Evolutionary conservation across 441 rosid genomes (phyloP).

Genomic region (Dalechampia spathulata): DNA sequence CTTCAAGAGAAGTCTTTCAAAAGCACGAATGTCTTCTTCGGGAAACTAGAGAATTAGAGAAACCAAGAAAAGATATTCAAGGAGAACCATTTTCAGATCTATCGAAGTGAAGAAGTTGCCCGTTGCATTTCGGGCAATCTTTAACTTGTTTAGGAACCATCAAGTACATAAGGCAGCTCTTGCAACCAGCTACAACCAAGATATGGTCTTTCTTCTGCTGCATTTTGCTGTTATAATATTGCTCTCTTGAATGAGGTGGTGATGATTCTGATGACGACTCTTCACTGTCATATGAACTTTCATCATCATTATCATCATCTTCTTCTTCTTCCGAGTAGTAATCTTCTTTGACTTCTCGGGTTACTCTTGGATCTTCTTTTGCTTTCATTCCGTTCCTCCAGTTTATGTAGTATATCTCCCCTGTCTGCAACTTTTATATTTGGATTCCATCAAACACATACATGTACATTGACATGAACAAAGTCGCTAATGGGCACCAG

Average conservation of each 20-base stretch:
- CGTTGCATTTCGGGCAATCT: slow-evolving; percentile 78
- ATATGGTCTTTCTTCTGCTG: slow-evolving; percentile 42
- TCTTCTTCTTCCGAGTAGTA: slow-evolving; percentile 16
- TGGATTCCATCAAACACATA: background rate
- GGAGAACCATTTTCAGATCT: slow-evolving; percentile 42
- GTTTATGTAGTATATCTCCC: slow-evolving; percentile 77
- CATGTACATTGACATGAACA: background rate
- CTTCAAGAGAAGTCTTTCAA: slow-evolving; percentile 13
- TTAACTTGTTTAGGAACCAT: slow-evolving; percentile 83
- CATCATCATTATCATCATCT: slow-evolving; percentile 41
- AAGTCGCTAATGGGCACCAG: background rate
- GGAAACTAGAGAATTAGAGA: too few species aligned
- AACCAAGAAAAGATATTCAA: slow-evolving; percentile 18
- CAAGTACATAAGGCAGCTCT: slow-evolving; percentile 84
- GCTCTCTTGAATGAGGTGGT: slow-evolving; percentile 23
- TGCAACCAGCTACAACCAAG: slow-evolving; percentile 91
- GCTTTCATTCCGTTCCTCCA: slow-evolving; percentile 71
- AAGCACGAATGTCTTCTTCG: slow-evolving; percentile 16
- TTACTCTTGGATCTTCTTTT: slow-evolving; percentile 53
- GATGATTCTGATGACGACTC: slow-evolving; percentile 62
- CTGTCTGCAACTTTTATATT: slow-evolving; percentile 70
- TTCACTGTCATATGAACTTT: slow-evolving; percentile 54
- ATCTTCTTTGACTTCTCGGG: slow-evolving; percentile 26
- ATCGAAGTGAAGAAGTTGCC: slow-evolving; percentile 83
- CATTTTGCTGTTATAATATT: slow-evolving; percentile 16